Conservation (phyloP, 306 rosid genomes). For the Medicago ruthenica region DNA sequence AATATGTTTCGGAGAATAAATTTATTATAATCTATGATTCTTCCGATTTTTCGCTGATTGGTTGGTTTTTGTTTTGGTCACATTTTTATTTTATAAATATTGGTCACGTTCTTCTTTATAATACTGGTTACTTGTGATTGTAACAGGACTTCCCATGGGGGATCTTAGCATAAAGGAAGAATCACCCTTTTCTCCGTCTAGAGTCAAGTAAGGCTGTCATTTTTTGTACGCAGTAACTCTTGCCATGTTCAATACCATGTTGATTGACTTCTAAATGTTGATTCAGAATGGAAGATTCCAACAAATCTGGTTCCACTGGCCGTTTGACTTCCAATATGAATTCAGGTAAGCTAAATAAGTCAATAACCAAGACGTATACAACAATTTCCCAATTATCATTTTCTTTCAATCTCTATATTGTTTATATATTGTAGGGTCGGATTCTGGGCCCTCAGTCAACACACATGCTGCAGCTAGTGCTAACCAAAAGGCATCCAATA, state of each 20-base stretch:
- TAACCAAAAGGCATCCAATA: conserved; percentile 75
- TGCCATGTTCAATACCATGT: conserved; percentile 33
- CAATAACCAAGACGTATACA: neutral
- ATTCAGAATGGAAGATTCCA: conserved; percentile 83
- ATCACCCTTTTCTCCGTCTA: conserved; percentile 76
- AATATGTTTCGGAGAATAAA: conserved; percentile 20
- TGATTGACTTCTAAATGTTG: conserved; percentile 41
- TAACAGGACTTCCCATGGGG: conserved; percentile 69
- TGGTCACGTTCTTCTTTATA: conserved; percentile 14
- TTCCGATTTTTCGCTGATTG: conserved; percentile 37
- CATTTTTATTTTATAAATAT: neutral
- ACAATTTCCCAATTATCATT: conserved; percentile 6
- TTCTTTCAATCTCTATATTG: conserved; percentile 41
- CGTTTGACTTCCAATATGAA: conserved; percentile 69
- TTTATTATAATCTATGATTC: conserved; percentile 34
- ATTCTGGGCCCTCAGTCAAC: conserved; percentile 57
- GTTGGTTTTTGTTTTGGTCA: conserved; percentile 10
- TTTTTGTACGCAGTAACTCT: conserved; percentile 36
- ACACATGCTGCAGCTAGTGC: conserved; percentile 51
- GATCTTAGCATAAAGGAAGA: conserved; percentile 84
- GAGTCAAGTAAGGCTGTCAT: conserved; percentile 74
- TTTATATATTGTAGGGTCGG: conserved; percentile 58
- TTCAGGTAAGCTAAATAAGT: conserved; percentile 59
- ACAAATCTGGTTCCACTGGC: conserved; percentile 67
- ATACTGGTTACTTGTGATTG: conserved; percentile 40